Percentiles rank a stretch among this genome's conserved stretches.
These are phyloP conservation scores for Polychytrium aggregatum DNA, from an alignment of 192 early-diverging fungal genomes.

Conservation along the genomic window DNA sequence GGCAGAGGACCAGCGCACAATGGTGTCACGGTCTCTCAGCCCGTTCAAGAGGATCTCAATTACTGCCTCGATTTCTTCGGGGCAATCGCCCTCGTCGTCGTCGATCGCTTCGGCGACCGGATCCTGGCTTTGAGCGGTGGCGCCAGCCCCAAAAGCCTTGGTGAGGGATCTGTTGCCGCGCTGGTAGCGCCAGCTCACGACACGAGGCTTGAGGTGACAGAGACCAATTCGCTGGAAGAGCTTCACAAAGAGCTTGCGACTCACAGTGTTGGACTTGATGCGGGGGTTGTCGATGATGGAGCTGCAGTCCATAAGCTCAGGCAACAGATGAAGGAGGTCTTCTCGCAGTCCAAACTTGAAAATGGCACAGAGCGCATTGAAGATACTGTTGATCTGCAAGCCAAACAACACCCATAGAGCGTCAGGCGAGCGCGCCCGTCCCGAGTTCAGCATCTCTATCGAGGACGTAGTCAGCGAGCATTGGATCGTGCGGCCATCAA, in stretches of 20 bases:
- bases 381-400: constrained; percentile 34
- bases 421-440: too few relatives aligned
- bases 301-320: constrained; percentile 12
- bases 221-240: constrained; percentile 74
- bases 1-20: constrained; percentile 95
- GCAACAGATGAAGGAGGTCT: constrained; percentile 42
- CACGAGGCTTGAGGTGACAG: constrained; percentile 58
- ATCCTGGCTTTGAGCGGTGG: too few relatives aligned
- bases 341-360: constrained; percentile 60
- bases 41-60: constrained; percentile 74
- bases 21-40: constrained; percentile 79
- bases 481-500: too few relatives aligned
- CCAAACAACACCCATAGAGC: too few relatives aligned
- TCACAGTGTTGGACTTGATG: constrained; percentile 52
- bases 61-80: constrained; percentile 71
- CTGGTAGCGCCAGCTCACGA: constrained; percentile 60
- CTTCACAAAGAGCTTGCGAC: constrained; percentile 74
- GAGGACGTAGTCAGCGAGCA: too few relatives aligned
- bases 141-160: constrained; percentile 1
- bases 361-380: constrained; percentile 52
- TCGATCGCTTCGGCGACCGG: constrained; percentile 10
- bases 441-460: too few relatives aligned
- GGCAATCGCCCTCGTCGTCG: constrained; percentile 58
- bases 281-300: constrained; percentile 11
- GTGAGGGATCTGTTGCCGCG: constrained; percentile 51